A percentile compares a stretch with the other conserved stretches of the same genome.
Conservation (phyloP, 345 rosid species). For the Dipteronia dyeriana region DNA sequence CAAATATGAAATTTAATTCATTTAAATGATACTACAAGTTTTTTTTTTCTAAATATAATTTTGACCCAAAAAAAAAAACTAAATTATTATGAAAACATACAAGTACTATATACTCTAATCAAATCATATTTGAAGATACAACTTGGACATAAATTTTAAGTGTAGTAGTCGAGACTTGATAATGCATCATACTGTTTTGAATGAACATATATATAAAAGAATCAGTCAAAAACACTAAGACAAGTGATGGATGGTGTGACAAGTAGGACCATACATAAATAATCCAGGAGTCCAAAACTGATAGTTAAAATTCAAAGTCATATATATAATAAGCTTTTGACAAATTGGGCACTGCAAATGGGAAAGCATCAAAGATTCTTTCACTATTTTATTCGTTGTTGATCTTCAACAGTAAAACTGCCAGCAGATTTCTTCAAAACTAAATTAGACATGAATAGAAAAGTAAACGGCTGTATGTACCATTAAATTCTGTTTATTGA, state of each 20-base stretch:
- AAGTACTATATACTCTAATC: neutral
- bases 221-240: slow-evolving; percentile 21
- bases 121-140: neutral
- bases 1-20: too few relatives aligned
- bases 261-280: neutral
- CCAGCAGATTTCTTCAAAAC: slow-evolving; percentile 11
- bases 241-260: neutral
- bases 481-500: neutral
- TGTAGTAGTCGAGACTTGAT: neutral
- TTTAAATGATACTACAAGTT: too few relatives aligned
- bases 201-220: neutral
- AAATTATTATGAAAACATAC: neutral
- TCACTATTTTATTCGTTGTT: neutral
- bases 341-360: neutral
- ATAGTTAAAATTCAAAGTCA: slow-evolving; percentile 18
- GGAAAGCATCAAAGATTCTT: slow-evolving; percentile 21
- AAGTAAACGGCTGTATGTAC: neutral
- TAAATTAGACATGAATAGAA: too few relatives aligned
- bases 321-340: slow-evolving; percentile 4
- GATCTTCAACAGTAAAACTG: neutral
- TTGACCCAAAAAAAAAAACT: too few relatives aligned
- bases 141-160: neutral
- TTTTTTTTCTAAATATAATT: too few relatives aligned
- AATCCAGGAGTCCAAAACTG: neutral
- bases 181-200: neutral